Percentiles rank a stretch among this genome's conserved stretches.
These are phyloP conservation scores for Globisporangium sylvaticum DNA, from an alignment of 352 stramenopile genomes.

Conservation along the genomic window DNA sequence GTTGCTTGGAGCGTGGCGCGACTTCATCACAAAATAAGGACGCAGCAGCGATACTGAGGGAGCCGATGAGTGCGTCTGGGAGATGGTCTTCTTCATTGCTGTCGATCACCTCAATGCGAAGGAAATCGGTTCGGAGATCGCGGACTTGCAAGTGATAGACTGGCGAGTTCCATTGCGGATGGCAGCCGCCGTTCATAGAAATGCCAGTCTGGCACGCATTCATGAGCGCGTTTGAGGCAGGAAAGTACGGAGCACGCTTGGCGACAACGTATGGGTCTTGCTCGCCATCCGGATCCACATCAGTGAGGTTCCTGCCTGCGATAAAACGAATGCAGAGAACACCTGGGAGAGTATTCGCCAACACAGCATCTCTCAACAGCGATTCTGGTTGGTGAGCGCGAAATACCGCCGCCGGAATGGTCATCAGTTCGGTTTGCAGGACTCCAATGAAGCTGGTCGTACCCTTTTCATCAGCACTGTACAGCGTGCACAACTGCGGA, in stretches of 20 bases:
- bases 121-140: constrained; percentile 30
- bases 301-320: constrained; percentile 35
- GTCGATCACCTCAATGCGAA: constrained; percentile 47
- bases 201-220: constrained; percentile 35
- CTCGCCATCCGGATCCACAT: constrained; percentile 45
- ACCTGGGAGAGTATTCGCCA: constrained; percentile 14
- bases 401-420: background rate
- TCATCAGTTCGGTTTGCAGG: constrained; percentile 18
- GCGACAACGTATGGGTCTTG: constrained; percentile 47
- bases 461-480: background rate
- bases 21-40: constrained; percentile 28
- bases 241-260: constrained; percentile 20
- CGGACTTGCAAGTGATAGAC: constrained; percentile 27
- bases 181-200: constrained; percentile 41
- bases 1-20: background rate
- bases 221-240: background rate
- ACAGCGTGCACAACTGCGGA: constrained; percentile 21
- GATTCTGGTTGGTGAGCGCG: background rate
- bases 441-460: constrained; percentile 3
- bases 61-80: constrained; percentile 39
- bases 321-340: constrained; percentile 41
- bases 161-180: constrained; percentile 47
- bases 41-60: constrained; percentile 22
- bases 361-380: background rate
- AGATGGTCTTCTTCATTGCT: constrained; percentile 58